phyloP scores from a whole-genome alignment of 106 monocot species.

The Dactylorhiza incarnata region DNA sequence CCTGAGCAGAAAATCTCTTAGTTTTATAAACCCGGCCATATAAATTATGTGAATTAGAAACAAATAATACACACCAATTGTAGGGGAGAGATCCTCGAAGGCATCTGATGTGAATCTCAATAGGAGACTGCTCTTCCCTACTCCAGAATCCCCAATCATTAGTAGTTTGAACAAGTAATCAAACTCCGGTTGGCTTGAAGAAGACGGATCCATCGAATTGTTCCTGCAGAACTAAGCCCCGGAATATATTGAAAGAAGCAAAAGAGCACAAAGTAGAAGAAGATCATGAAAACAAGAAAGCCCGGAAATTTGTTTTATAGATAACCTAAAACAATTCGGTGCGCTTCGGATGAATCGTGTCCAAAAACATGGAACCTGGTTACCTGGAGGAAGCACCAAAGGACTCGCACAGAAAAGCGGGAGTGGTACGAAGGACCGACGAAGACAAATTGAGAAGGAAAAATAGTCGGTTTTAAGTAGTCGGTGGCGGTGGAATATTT shows the following conservation, averaged over 20 bases:
- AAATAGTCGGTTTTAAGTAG: background rate
- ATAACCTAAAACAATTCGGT: background rate
- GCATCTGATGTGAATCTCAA: slow-evolving; percentile 78
- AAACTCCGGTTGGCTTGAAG: slow-evolving; percentile 67
- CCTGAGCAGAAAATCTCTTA: background rate
- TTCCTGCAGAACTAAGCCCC: background rate
- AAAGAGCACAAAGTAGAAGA: background rate
- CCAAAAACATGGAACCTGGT: background rate
- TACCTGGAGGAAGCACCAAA: background rate
- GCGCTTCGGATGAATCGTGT: background rate
- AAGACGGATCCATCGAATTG: slow-evolving; percentile 42
- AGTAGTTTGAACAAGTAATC: slow-evolving; percentile 94
- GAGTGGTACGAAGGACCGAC: background rate
- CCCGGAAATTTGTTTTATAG: background rate
- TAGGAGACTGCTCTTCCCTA: slow-evolving; percentile 89
- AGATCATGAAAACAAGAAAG: background rate
- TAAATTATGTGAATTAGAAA: background rate
- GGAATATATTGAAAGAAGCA: background rate
- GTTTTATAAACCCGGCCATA: background rate
- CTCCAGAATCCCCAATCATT: slow-evolving; percentile 92
- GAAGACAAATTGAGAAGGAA: background rate
- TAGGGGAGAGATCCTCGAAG: slow-evolving; percentile 96
- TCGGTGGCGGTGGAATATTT: background rate
- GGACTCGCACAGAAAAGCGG: background rate
- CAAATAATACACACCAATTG: slow-evolving; percentile 44